Base-by-base conservation (phyloP, 371 early-diverging fungal species). In the Mortierella sp. region DNA sequence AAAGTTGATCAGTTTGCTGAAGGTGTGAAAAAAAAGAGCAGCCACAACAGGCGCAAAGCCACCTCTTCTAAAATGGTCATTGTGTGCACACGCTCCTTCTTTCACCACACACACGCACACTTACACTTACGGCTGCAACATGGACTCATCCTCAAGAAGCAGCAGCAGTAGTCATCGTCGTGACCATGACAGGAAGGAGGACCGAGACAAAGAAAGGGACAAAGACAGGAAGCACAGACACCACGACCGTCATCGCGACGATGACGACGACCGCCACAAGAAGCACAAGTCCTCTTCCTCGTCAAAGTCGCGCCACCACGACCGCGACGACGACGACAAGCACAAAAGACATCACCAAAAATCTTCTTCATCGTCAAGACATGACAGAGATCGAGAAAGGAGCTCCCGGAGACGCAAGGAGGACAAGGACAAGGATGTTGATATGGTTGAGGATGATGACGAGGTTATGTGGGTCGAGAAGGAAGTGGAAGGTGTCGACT, bases 381-480 rank as follows among this genome's bases (percentile, higher is more conserved):
- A 65, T 74, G 85, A 42, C 74, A 88, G 57, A 82, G 89, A 79
- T 16, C 76, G 74, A 19, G 73, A 76, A 1, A 74, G 57, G 9
- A 55, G 78, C 26, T 44, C 71, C 9, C 71, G 78, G 31, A 78
- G 78, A 31, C 52, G 71, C 24, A 75, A 73, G 45, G 68, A 52
- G 10, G 80, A 74, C 28, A 68, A 38, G 16, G 74, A 60, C 16
- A 73, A 74, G 21, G 72, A 57, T 13, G 47, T 34, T n/a, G 73
- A n/a, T 42, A 72, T 72, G 58, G 80, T 60, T n/a, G 47, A 78
- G 26, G 83, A 76, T 28, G 87, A 83, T 24, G 87, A 83, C 11
- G 87, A 87, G 9, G 81, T 78, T 38, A 84, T 87, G 87, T 87
- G 87, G 87, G 87, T 87, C 44, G 87, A 87, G 42, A 87, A 83